Percentiles rank a stretch among this genome's conserved stretches.
These are phyloP conservation scores for Thelonectria blattea DNA, from an alignment of 2,329 filamentous ascomycete genomes.

Conservation along the genomic window DNA sequence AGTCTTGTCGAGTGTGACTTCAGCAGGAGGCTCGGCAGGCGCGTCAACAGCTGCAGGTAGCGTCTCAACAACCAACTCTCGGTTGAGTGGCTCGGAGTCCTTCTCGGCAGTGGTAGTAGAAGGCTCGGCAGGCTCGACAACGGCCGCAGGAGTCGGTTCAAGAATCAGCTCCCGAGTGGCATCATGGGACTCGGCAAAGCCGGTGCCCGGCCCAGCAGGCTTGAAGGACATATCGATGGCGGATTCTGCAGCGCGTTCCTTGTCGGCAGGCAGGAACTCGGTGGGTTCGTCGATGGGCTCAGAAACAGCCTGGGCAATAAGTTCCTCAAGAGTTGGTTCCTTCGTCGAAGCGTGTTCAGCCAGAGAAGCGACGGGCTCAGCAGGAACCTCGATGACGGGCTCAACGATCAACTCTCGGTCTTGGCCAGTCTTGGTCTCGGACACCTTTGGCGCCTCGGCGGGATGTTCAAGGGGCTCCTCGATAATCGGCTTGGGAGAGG, in stretches of 20 bases:
- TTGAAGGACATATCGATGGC: not conserved
- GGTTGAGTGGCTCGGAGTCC: not conserved
- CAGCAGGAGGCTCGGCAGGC: not conserved
- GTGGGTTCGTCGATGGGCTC: not conserved
- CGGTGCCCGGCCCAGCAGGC: not conserved
- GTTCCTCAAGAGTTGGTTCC: constrained; percentile 11
- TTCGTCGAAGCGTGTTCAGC: not conserved
- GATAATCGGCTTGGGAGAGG: not conserved
- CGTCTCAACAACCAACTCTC: not conserved
- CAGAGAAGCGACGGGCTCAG: not conserved
- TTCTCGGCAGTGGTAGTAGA: not conserved
- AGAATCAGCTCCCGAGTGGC: not conserved
- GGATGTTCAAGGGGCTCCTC: not conserved
- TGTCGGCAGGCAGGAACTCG: not conserved
- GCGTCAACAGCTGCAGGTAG: not conserved
- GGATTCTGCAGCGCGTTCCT: not conserved
- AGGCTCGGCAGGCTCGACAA: constrained; percentile 5
- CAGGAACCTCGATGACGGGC: not conserved
- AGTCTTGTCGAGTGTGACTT: constrained; percentile 1
- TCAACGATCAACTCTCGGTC: not conserved
- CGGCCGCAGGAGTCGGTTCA: not conserved
- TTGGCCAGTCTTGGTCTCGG: not conserved
- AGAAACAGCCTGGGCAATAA: not conserved
- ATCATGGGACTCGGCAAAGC: not conserved
- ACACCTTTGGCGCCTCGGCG: constrained; percentile 5